Conservation (phyloP, 441 rosid genomes). For the Metrosideros polymorpha region DNA sequence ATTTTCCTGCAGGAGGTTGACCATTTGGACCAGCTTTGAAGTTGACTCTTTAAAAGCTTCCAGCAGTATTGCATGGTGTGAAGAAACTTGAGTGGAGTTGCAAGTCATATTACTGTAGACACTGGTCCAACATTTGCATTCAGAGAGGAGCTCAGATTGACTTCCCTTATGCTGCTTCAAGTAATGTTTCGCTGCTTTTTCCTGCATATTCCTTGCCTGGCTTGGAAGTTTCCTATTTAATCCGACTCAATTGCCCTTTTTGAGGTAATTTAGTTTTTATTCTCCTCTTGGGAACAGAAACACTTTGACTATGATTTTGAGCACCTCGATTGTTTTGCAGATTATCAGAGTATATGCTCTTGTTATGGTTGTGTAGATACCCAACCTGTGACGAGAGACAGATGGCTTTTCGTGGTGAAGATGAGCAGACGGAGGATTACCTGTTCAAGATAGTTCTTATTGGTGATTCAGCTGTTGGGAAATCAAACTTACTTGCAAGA, state of each 20-base stretch:
- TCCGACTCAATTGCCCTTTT: neutral
- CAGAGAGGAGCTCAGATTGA: neutral
- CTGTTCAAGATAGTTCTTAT: constrained; percentile 63
- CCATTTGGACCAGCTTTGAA: neutral
- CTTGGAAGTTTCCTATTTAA: neutral
- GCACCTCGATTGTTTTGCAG: neutral
- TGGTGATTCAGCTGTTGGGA: constrained; percentile 82
- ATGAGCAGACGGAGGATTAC: constrained; percentile 60
- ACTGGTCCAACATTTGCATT: neutral
- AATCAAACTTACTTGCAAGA: constrained; percentile 64
- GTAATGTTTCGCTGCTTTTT: neutral
- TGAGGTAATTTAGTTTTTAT: neutral
- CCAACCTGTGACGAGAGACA: neutral
- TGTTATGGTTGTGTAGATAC: neutral
- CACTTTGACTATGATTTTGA: neutral
- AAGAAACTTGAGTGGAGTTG: neutral
- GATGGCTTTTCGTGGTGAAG: constrained; percentile 65
- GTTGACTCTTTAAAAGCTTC: neutral
- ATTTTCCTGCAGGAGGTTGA: neutral
- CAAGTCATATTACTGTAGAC: neutral
- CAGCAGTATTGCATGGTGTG: neutral
- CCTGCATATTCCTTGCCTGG: neutral
- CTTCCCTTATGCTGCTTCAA: neutral
- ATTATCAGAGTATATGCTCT: neutral
- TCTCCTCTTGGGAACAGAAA: neutral